A percentile compares a stretch with the other conserved stretches of the same genome.
phyloP scores from a whole-genome alignment of 352 stramenopile genomes.

The Peronospora destructor region DNA sequence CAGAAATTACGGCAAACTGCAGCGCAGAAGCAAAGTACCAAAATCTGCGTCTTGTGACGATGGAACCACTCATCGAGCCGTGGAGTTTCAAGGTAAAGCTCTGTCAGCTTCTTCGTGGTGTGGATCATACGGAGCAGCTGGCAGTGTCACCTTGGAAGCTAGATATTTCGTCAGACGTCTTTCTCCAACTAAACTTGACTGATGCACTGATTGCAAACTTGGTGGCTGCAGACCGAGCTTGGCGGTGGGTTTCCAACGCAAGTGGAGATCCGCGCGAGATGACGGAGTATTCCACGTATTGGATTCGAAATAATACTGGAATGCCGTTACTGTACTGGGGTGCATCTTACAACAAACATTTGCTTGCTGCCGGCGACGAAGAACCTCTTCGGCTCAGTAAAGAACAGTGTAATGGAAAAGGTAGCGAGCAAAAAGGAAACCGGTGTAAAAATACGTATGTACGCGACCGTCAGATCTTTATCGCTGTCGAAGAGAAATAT shows the following conservation, averaged over 20 bases:
- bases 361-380: constrained; percentile 45
- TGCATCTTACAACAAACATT: constrained; percentile 44
- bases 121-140: constrained; percentile 19
- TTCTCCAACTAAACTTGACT: constrained; percentile 73
- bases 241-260: constrained; percentile 71
- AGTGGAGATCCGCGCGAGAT: constrained; percentile 61
- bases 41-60: constrained; percentile 73
- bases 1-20: constrained; percentile 36
- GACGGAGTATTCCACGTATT: constrained; percentile 80
- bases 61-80: constrained; percentile 78
- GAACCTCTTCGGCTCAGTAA: constrained; percentile 57
- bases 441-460: constrained; percentile 16
- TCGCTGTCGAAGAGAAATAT: constrained; percentile 56
- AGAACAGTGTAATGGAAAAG: constrained; percentile 3
- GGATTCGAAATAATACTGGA: constrained; percentile 82
- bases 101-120: constrained; percentile 21
- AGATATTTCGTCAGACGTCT: constrained; percentile 50
- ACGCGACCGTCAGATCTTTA: constrained; percentile 52
- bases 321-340: constrained; percentile 74
- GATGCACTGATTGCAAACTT: constrained; percentile 77
- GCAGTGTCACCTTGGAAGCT: constrained; percentile 41
- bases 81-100: constrained; percentile 51
- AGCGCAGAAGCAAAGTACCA: constrained; percentile 75
- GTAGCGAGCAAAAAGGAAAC: constrained; percentile 10
- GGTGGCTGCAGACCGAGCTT: constrained; percentile 66